Evolutionary conservation across 768 basidiomycete genomes (phyloP).

Genomic region (Suillus bovinus): DNA sequence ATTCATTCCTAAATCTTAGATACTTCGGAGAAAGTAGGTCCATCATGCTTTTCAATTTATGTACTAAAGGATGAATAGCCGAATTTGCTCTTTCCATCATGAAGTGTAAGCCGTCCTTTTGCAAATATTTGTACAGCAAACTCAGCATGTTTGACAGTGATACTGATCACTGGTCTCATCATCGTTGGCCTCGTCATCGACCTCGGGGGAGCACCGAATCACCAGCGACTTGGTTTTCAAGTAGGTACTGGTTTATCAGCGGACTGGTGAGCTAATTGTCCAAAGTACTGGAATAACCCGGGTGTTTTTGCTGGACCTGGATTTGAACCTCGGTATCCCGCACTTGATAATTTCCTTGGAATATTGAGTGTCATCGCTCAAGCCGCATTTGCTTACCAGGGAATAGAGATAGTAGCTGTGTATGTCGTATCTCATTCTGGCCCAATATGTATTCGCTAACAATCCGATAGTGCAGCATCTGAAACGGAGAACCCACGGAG

Average conservation of each 20-base stretch:
- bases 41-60: background rate
- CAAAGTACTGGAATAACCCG: slow-evolving; percentile 48
- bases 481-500: slow-evolving; percentile 78
- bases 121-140: background rate
- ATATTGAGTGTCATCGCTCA: slow-evolving; percentile 53
- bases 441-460: background rate
- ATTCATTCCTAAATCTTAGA: slow-evolving; percentile 26
- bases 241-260: slow-evolving; percentile 30
- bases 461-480: slow-evolving; percentile 56
- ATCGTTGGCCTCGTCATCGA: slow-evolving; percentile 69
- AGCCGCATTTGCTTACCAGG: slow-evolving; percentile 57
- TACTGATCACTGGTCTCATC: slow-evolving; percentile 60
- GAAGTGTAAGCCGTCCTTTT: slow-evolving; percentile 44
- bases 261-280: slow-evolving; percentile 1
- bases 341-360: slow-evolving; percentile 20
- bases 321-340: slow-evolving; percentile 8
- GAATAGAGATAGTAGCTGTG: slow-evolving; percentile 47
- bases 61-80: slow-evolving; percentile 33
- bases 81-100: slow-evolving; percentile 68
- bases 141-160: slow-evolving; percentile 36
- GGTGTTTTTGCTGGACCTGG: slow-evolving; percentile 41
- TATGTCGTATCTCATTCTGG: slow-evolving; percentile 12
- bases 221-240: slow-evolving; percentile 65
- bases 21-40: slow-evolving; percentile 65
- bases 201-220: slow-evolving; percentile 59